Evolutionary conservation across 352 stramenopile species (phyloP), one percentile per base, ranked within the genome.

Genomic region (Phytophthora syringae): DNA sequence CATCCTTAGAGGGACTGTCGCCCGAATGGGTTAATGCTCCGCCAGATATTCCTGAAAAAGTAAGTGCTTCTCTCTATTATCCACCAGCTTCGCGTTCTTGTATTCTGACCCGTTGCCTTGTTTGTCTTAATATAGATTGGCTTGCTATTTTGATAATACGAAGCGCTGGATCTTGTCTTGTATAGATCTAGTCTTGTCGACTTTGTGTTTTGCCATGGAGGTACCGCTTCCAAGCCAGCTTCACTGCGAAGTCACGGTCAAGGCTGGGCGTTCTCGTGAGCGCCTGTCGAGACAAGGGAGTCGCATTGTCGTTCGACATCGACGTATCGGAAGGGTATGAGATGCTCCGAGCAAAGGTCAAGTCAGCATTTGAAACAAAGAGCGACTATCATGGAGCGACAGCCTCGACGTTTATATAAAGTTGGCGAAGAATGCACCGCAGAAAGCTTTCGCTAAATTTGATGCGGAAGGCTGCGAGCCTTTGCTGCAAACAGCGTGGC

Each of bases 281-380:
- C 37, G 47, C n/a, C 7, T 64, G 56, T 28, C 56, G 47, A 3
- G 56, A 64, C 16, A 64, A n/a, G n/a, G n/a, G n/a, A n/a, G n/a
- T n/a, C n/a, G n/a, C n/a, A n/a, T n/a, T n/a, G n/a, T n/a, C n/a
- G n/a, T n/a, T n/a, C n/a, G n/a, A n/a, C n/a, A n/a, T n/a, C n/a
- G n/a, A n/a, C n/a, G n/a, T n/a, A n/a, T n/a, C n/a, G n/a, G n/a
- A n/a, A n/a, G n/a, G n/a, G n/a, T n/a, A n/a, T n/a, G n/a, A n/a
- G n/a, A n/a, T n/a, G n/a, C n/a, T n/a, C n/a, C n/a, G n/a, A n/a
- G n/a, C n/a, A n/a, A n/a, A n/a, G n/a, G n/a, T n/a, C 5, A 57
- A 64, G 13, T 51, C 56, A 13, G 45, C 25, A 15, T 64, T 55
- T 43, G n/a, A 11, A 3, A 45, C 34, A 13, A 40, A 40, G 34